Base-by-base conservation (phyloP, 331 rosid genomes). In the Quercus phellos region DNA sequence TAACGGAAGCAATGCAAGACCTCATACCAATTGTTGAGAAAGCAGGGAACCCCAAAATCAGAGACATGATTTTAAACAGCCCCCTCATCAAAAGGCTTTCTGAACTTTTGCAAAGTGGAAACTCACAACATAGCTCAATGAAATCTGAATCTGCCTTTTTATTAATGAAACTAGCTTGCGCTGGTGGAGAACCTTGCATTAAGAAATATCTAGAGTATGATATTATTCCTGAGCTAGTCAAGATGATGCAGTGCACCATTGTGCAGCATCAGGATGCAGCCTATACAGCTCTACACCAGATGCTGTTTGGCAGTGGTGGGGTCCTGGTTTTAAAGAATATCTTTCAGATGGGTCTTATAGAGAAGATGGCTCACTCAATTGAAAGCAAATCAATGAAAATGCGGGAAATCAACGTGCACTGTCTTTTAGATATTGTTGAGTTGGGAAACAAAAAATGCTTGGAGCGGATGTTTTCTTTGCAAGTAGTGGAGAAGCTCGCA, bases 401-500 rank as follows among this genome's bases (percentile, higher is more conserved):
- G 4, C 58, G 29, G 67, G 85, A 82, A 72, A 78, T 72, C 66
- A 77, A 72, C 2, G 13, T 78, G 75, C 71, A 67, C 7, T 77
- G 82, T 42, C 80, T 82, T 17, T 4, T 69, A n/a, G 85, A 82
- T 66, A 46, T 73, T 32, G 78, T 73, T 32, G 81, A 77, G 72
- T 70, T 77, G 26, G 85, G 85, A 77, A 77, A 73, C 75, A 82
- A 82, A 70, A 70, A 56, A n/a, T 66, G 75, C 77, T 72, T 82
- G 26, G 82, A 82, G 34, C 21, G 16, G 42, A 72, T 82, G 76
- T 55, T 77, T 64, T 67, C 85, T n/a, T 32, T 72, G 51, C 78
- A 72, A 76, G 78, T 82, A 22, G 75, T 77, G 34, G 85, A 82
- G 74, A 82, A 82, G 73, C 82, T 82, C 46, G 78, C 78, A 12